These are phyloP conservation scores for Phytophthora niederhauseri DNA, from an alignment of 352 stramenopile genomes.

Conservation along the genomic window DNA sequence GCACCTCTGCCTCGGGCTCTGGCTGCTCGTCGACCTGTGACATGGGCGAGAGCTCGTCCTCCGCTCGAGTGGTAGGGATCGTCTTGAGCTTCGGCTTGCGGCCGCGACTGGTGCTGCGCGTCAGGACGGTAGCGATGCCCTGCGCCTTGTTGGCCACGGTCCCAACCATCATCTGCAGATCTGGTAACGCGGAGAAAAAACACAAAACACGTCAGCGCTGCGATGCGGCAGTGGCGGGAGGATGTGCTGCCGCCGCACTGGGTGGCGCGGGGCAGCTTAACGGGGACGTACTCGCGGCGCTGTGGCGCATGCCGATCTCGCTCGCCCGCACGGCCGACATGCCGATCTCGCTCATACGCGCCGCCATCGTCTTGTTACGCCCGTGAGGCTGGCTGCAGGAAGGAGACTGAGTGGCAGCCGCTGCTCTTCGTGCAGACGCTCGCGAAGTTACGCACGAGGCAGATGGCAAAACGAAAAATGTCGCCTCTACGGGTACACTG, in stretches of 20 bases:
- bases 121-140: constrained; percentile 32
- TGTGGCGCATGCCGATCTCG: constrained; percentile 48
- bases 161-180: constrained; percentile 43
- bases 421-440: constrained; percentile 19
- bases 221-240: constrained; percentile 17
- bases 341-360: constrained; percentile 42
- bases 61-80: constrained; percentile 30
- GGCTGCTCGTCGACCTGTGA: constrained; percentile 26
- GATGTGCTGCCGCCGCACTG: constrained; percentile 16
- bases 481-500: constrained; percentile 24
- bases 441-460: constrained; percentile 22
- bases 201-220: constrained; percentile 27
- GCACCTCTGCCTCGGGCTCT: constrained; percentile 31
- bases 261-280: not conserved
- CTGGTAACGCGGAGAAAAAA: constrained; percentile 15
- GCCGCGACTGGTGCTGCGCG: constrained; percentile 25
- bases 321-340: constrained; percentile 41
- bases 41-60: constrained; percentile 38
- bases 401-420: constrained; percentile 18
- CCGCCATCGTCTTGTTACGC: constrained; percentile 26
- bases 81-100: constrained; percentile 29
- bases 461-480: constrained; percentile 28
- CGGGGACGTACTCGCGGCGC: constrained; percentile 35
- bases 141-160: constrained; percentile 41
- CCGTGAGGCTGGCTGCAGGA: not conserved